phyloP scores from a whole-genome alignment of 2,329 filamentous ascomycete species.

The Pseudogymnoascus sp. region DNA sequence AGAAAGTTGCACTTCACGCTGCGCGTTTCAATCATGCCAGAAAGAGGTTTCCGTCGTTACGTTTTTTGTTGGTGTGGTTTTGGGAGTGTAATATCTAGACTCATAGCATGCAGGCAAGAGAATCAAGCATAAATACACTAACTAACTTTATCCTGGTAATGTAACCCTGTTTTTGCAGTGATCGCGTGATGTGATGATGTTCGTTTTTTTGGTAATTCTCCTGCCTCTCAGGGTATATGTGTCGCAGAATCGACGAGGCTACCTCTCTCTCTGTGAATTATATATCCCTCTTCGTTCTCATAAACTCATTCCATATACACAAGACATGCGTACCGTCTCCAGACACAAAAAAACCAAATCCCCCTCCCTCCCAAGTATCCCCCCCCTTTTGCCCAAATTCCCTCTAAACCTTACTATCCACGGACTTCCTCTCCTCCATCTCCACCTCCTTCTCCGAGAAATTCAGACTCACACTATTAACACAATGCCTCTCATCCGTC shows the following conservation, averaged over 20 bases:
- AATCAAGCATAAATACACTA: conserved; percentile 9
- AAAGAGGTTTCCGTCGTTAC: too few species aligned
- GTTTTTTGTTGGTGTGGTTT: not conserved
- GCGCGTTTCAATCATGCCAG: not conserved
- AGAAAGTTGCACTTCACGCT: not conserved
- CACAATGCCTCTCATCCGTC: conserved; percentile 94
- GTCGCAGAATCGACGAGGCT: conserved; percentile 8
- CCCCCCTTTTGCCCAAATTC: not conserved
- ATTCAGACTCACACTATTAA: conserved; percentile 83
- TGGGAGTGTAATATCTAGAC: conserved; percentile 11
- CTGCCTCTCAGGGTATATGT: conserved; percentile 1
- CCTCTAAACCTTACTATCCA: conserved; percentile 34
- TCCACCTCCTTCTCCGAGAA: conserved; percentile 62
- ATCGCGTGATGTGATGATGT: not conserved
- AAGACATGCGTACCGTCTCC: not conserved
- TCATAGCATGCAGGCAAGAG: conserved; percentile 6
- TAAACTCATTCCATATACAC: conserved; percentile 5
- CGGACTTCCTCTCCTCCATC: conserved; percentile 31
- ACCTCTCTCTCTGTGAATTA: not conserved
- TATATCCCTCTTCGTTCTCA: not conserved
- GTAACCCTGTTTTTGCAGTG: not conserved
- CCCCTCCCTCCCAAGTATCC: not conserved
- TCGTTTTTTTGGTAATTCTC: not conserved
- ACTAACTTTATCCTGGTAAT: not conserved
- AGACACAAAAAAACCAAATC: not conserved